phyloP scores from a whole-genome alignment of 1,139 yeast species.

The Lodderomyces oxycetoniae region DNA sequence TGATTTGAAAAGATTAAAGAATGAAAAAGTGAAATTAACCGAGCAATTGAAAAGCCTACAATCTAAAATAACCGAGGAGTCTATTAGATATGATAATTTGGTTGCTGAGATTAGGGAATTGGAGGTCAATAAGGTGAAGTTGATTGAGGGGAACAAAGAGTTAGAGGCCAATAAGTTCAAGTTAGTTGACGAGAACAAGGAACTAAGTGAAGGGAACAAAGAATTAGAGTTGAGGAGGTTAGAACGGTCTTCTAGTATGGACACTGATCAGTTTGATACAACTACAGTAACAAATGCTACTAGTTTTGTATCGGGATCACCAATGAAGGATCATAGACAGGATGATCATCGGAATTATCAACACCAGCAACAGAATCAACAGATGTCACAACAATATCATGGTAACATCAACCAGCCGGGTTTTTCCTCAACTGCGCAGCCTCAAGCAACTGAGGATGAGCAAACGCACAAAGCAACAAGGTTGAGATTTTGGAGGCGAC shows the following conservation, averaged over 20 bases:
- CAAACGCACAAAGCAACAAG: conserved; percentile 45
- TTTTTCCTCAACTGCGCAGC: background rate
- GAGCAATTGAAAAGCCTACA: conserved; percentile 25
- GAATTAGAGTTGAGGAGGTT: conserved; percentile 14
- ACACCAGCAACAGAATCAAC: conserved; percentile 6
- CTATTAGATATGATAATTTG: conserved; percentile 23
- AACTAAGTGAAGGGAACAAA: conserved; percentile 23
- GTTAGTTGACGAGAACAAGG: background rate
- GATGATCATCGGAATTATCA: conserved; percentile 4
- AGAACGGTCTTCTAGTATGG: conserved; percentile 5
- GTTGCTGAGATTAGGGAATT: conserved; percentile 28
- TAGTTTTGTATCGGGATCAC: conserved; percentile 9
- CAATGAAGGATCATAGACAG: conserved; percentile 5
- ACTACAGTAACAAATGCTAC: conserved; percentile 9
- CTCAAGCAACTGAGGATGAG: conserved; percentile 20
- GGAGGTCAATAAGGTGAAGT: conserved; percentile 22
- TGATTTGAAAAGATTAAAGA: conserved; percentile 28
- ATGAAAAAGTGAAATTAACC: conserved; percentile 26
- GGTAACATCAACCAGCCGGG: background rate
- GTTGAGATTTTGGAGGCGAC: conserved; percentile 53
- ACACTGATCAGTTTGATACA: conserved; percentile 7
- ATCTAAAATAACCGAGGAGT: conserved; percentile 21
- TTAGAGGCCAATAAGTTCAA: background rate
- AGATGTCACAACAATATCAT: conserved; percentile 1
- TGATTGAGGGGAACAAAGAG: conserved; percentile 22